phyloP scores from a whole-genome alignment of 805 yeast genomes.

The Teunomyces cretensis region DNA sequence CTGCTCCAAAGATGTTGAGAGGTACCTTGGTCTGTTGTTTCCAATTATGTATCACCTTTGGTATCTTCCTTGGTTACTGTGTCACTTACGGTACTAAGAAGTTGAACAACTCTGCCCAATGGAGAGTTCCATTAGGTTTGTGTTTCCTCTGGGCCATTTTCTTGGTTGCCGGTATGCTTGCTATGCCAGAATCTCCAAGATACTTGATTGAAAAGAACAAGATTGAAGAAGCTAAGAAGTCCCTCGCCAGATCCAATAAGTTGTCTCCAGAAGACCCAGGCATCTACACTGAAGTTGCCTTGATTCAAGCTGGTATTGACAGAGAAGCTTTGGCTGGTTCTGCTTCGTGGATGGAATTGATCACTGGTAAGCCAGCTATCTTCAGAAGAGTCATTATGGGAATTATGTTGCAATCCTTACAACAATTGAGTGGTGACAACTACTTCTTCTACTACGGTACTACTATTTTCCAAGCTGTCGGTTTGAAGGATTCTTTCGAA shows the following conservation, averaged over 20 bases:
- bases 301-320: constrained; percentile 30
- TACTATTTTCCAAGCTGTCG: constrained; percentile 58
- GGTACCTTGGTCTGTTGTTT: constrained; percentile 29
- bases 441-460: constrained; percentile 69
- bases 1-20: constrained; percentile 28
- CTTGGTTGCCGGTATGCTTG: constrained; percentile 23
- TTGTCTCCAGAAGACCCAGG: constrained; percentile 21
- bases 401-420: constrained; percentile 39
- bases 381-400: constrained; percentile 25
- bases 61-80: constrained; percentile 29
- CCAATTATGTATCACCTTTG: constrained; percentile 28
- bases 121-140: constrained; percentile 30
- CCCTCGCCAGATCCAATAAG: constrained; percentile 26
- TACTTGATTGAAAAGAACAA: constrained; percentile 23
- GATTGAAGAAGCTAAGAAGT: constrained; percentile 26
- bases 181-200: constrained; percentile 30
- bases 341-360: constrained; percentile 25
- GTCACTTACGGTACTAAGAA: constrained; percentile 25
- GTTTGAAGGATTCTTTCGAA: constrained; percentile 53
- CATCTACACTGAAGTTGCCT: constrained; percentile 24
- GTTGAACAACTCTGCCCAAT: constrained; percentile 22
- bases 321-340: constrained; percentile 27
- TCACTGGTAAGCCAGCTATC: constrained; percentile 28
- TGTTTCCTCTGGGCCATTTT: constrained; percentile 29
- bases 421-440: constrained; percentile 64